Percentiles rank a stretch among this genome's conserved stretches.
phyloP scores from a whole-genome alignment of 2,329 filamentous ascomycete species.

The Rhynchosporium agropyri region DNA sequence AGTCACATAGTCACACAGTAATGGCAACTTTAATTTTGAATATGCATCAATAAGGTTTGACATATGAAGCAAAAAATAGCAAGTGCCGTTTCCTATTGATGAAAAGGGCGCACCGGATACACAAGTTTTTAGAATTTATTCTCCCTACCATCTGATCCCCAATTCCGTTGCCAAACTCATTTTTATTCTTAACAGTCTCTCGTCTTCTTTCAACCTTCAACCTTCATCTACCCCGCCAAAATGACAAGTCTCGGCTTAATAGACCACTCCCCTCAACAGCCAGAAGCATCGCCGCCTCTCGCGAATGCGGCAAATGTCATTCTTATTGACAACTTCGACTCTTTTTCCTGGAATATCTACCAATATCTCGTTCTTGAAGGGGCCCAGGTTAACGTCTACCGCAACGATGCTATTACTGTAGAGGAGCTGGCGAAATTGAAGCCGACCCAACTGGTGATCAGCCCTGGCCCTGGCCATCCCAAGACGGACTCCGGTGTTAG shows the following conservation, averaged over 20 bases:
- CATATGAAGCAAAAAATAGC: too few species aligned
- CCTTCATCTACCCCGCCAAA: slow-evolving; percentile 22
- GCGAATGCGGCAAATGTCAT: slow-evolving; percentile 86
- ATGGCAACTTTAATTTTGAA: too few species aligned
- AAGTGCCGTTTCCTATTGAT: too few species aligned
- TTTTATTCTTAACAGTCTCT: background rate
- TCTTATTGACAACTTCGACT: slow-evolving; percentile 98
- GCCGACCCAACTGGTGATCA: slow-evolving; percentile 92
- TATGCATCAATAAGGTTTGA: too few species aligned
- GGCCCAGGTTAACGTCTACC: slow-evolving; percentile 83
- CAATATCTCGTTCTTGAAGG: slow-evolving; percentile 98
- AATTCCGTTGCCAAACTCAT: too few species aligned
- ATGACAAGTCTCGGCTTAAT: slow-evolving; percentile 55
- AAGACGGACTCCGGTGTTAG: slow-evolving; percentile 90
- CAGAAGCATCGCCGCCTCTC: slow-evolving; percentile 71
- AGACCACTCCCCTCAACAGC: slow-evolving; percentile 88
- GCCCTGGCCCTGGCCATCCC: slow-evolving; percentile 93
- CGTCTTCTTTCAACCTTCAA: background rate
- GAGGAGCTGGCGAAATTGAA: slow-evolving; percentile 81
- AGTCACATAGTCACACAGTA: background rate
- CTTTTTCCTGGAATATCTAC: slow-evolving; percentile 99
- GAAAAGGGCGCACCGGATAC: too few species aligned
- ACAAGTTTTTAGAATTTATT: background rate
- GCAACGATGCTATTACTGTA: slow-evolving; percentile 89
- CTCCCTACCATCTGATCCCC: too few species aligned